A percentile compares a stretch with the other conserved stretches of the same genome.
Conservation (phyloP, 2,329 filamentous ascomycete species). For the Ascomycota sp. region DNA sequence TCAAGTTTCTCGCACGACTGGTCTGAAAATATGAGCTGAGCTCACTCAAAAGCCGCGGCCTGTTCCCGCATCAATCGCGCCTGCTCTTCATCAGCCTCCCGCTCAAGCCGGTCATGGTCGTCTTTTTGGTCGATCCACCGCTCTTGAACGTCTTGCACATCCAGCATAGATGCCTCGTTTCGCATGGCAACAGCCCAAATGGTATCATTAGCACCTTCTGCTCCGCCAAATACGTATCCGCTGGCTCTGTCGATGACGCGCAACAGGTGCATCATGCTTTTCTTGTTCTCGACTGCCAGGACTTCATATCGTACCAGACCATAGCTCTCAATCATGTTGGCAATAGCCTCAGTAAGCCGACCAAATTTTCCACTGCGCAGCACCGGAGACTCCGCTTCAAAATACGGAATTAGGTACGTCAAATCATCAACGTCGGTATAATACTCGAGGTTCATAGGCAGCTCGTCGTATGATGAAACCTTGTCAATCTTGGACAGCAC, state of each 20-base stretch:
- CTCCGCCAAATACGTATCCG: slow-evolving; percentile 79
- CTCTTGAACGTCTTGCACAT: slow-evolving; percentile 81
- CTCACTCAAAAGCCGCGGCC: slow-evolving; percentile 15
- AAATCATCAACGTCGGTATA: slow-evolving; percentile 96
- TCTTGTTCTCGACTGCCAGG: slow-evolving; percentile 87
- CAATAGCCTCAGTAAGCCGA: slow-evolving; percentile 68
- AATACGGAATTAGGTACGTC: slow-evolving; percentile 57
- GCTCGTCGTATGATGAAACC: slow-evolving; percentile 58
- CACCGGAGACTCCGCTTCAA: slow-evolving; percentile 58
- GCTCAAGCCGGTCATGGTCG: slow-evolving; percentile 65
- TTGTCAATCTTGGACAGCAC: slow-evolving; percentile 97
- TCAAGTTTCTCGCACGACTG: too few species aligned
- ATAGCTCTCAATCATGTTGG: slow-evolving; percentile 74
- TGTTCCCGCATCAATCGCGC: slow-evolving; percentile 25
- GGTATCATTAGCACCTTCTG: slow-evolving; percentile 82
- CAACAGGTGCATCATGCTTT: slow-evolving; percentile 84
- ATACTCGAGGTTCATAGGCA: slow-evolving; percentile 90
- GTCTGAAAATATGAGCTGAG: too few species aligned
- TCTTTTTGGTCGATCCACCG: slow-evolving; percentile 85
- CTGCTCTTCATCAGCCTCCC: slow-evolving; percentile 55
- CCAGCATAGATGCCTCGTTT: slow-evolving; percentile 51
- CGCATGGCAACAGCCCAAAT: slow-evolving; percentile 96
- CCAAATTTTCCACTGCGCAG: slow-evolving; percentile 57
- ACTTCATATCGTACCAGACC: slow-evolving; percentile 83
- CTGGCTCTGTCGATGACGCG: slow-evolving; percentile 79